phyloP scores from a whole-genome alignment of 257 asterid genomes.

The Solanum chaucha region DNA sequence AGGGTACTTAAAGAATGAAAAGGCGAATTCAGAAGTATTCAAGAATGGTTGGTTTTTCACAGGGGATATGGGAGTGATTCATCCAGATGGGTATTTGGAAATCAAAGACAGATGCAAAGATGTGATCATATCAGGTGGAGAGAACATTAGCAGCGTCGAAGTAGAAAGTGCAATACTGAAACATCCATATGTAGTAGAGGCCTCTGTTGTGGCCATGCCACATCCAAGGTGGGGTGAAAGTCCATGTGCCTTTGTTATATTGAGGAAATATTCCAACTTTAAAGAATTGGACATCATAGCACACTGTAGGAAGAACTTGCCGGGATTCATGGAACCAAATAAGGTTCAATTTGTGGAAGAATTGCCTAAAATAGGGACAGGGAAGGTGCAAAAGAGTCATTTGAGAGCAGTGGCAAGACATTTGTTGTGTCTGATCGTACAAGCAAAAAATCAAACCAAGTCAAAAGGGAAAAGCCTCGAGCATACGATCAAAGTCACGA shows the following conservation, averaged over 20 bases:
- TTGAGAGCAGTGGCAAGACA: conserved; percentile 1
- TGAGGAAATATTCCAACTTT: background rate
- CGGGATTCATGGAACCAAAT: background rate
- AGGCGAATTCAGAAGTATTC: conserved; percentile 41
- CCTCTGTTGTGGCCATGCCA: conserved; percentile 95
- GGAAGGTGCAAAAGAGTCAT: background rate
- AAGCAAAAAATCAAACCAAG: background rate
- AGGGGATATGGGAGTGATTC: background rate
- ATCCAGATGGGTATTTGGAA: background rate
- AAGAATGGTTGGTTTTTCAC: conserved; percentile 53
- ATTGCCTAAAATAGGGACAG: background rate
- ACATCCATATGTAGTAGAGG: conserved; percentile 50
- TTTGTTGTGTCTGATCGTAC: background rate
- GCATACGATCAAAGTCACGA: background rate
- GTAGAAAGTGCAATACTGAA: conserved; percentile 52
- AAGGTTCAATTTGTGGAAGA: background rate
- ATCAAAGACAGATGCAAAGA: background rate
- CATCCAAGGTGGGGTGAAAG: conserved; percentile 62
- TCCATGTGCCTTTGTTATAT: background rate
- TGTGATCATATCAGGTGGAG: conserved; percentile 43
- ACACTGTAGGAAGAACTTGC: background rate
- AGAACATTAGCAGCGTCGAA: conserved; percentile 81
- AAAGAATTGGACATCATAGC: background rate
- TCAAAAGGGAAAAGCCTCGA: background rate
- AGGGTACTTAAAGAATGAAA: conserved; percentile 3